phyloP scores from a whole-genome alignment of 495 filamentous ascomycete genomes.

The Aspergillus kassunensis region DNA sequence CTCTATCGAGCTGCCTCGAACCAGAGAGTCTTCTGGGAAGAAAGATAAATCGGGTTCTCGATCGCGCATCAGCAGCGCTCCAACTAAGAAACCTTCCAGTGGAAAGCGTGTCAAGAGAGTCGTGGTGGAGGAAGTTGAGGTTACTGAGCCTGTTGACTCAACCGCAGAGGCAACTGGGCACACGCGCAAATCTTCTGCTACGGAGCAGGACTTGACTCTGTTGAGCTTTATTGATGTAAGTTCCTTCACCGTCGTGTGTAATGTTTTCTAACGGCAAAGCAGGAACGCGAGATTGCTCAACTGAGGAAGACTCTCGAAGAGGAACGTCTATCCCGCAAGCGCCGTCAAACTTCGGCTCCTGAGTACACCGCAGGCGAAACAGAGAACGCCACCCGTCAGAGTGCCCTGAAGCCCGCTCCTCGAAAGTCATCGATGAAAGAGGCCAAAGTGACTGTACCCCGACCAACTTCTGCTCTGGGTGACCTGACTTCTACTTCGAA shows the following conservation, averaged over 20 bases:
- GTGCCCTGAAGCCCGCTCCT: conserved; percentile 32
- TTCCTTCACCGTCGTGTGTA: neutral
- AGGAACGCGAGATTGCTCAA: conserved; percentile 46
- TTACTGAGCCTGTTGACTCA: conserved; percentile 25
- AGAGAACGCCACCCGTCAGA: conserved; percentile 35
- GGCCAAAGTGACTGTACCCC: conserved; percentile 23
- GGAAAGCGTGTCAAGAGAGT: conserved; percentile 46
- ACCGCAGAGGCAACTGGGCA: conserved; percentile 35
- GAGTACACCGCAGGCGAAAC: conserved; percentile 32
- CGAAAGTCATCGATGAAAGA: conserved; percentile 49
- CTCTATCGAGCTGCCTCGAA: conserved; percentile 33
- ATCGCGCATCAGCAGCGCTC: conserved; percentile 5
- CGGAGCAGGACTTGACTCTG: conserved; percentile 38
- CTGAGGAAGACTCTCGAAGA: conserved; percentile 48
- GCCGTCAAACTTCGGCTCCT: conserved; percentile 34
- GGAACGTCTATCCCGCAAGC: conserved; percentile 45
- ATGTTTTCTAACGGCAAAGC: neutral
- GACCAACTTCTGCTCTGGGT: conserved; percentile 38
- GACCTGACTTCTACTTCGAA: conserved; percentile 32
- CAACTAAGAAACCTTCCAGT: conserved; percentile 34
- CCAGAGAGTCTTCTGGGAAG: conserved; percentile 24
- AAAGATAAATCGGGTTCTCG: conserved; percentile 20
- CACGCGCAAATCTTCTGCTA: conserved; percentile 26
- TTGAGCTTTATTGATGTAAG: conserved; percentile 47
- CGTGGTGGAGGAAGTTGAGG: conserved; percentile 37